A percentile compares a stretch with the other conserved stretches of the same genome.
Conservation (phyloP, 139 green algal genomes). For the Tetradesmus obliquus region DNA sequence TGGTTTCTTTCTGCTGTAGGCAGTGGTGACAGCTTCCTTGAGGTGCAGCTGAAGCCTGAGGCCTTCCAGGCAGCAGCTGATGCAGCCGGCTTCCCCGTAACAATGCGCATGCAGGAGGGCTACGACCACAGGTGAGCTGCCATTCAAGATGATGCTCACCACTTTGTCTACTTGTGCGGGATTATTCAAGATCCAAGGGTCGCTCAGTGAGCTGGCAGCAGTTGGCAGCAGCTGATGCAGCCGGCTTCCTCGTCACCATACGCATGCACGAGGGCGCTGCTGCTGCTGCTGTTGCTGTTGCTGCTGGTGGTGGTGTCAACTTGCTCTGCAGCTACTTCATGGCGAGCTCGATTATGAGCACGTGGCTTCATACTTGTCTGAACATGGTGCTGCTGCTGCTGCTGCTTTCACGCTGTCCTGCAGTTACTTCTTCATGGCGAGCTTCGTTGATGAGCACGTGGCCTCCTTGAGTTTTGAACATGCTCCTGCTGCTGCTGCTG, state of each 20-base stretch:
- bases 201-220: background rate
- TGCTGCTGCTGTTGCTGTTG: background rate
- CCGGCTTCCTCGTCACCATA: conserved; percentile 63
- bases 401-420: too few species aligned
- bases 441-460: conserved; percentile 46
- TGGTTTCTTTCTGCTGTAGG: conserved; percentile 48
- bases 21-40: conserved; percentile 60
- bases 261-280: conserved; percentile 77
- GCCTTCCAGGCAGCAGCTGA: conserved; percentile 77
- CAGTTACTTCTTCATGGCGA: conserved; percentile 53
- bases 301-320: too few species aligned
- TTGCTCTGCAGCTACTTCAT: too few species aligned
- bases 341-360: too few species aligned
- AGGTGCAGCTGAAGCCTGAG: conserved; percentile 86
- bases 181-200: too few species aligned
- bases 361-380: background rate
- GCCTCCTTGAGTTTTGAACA: background rate
- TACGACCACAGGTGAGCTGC: background rate
- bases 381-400: background rate
- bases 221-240: conserved; percentile 64
- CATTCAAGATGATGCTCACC: too few species aligned
- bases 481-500: background rate
- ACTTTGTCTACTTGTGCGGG: too few species aligned
- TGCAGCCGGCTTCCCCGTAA: conserved; percentile 62
- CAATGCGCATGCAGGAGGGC: conserved; percentile 79